Evolutionary conservation across 805 yeast genomes (phyloP).

Genomic region (Sugiyamaella floridensis): DNA sequence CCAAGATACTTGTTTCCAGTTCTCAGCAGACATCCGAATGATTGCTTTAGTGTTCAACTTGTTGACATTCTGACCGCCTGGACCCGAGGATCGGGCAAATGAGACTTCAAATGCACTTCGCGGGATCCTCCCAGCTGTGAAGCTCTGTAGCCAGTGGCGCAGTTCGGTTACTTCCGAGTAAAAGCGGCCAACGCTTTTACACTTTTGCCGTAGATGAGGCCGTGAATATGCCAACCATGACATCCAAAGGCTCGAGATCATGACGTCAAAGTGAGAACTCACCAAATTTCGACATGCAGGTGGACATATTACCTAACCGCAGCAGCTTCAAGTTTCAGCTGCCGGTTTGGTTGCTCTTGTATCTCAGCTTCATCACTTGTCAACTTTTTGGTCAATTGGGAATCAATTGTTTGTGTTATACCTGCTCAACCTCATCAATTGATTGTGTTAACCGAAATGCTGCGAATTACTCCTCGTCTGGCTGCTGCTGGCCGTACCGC

Average conservation of each 20-base stretch:
- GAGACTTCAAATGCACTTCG: constrained; percentile 37
- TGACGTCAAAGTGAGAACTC: too few relatives aligned
- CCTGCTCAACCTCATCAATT: not conserved
- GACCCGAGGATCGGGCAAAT: constrained; percentile 64
- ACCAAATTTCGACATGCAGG: too few relatives aligned
- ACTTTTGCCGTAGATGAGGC: not conserved
- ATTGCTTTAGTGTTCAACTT: constrained; percentile 63
- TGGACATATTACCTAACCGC: too few relatives aligned
- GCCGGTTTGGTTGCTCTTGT: too few relatives aligned
- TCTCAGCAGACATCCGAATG: constrained; percentile 37
- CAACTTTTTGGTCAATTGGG: too few relatives aligned
- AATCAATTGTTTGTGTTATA: too few relatives aligned
- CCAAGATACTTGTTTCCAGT: constrained; percentile 49
- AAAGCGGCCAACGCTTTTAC: not conserved
- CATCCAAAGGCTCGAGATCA: too few relatives aligned
- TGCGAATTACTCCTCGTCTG: not conserved
- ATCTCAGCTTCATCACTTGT: too few relatives aligned
- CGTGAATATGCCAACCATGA: not conserved
- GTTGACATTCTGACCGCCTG: constrained; percentile 86
- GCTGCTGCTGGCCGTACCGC: not conserved
- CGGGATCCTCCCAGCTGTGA: constrained; percentile 37
- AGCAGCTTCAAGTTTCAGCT: too few relatives aligned
- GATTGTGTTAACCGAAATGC: not conserved
- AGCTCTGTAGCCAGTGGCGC: constrained; percentile 38
- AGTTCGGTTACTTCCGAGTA: not conserved